A percentile compares a stretch with the other conserved stretches of the same genome.
Evolutionary conservation across 768 basidiomycete genomes (phyloP).

Genomic region (Cantharellus cinnabarinus): DNA sequence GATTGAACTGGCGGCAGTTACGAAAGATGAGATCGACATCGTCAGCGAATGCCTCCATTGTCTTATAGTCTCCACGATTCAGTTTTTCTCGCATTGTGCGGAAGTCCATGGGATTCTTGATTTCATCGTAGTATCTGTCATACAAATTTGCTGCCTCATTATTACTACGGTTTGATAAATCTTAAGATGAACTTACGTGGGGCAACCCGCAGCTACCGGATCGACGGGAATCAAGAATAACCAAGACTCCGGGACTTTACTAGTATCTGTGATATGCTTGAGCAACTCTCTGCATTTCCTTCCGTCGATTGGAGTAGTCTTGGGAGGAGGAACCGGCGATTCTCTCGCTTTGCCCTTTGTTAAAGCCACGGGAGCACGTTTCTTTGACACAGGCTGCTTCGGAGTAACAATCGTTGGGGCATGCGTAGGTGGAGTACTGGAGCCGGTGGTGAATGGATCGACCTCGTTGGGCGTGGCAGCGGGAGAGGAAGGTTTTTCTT

Average conservation of each 20-base stretch:
- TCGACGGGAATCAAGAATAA: conserved; percentile 76
- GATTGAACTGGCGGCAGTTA: conserved; percentile 90
- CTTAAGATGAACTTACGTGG: conserved; percentile 46
- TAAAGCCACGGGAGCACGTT: not conserved
- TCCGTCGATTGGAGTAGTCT: conserved; percentile 41
- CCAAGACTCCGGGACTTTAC: conserved; percentile 38
- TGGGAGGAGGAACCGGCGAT: conserved; percentile 12
- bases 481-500: not conserved
- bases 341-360: not conserved
- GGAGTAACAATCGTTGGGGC: not conserved
- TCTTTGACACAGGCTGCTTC: not conserved
- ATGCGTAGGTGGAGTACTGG: not conserved
- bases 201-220: conserved; percentile 63
- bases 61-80: conserved; percentile 41
- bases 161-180: not conserved
- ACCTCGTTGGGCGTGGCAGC: not conserved
- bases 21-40: conserved; percentile 68
- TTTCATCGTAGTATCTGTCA: conserved; percentile 75
- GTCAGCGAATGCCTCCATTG: conserved; percentile 61
- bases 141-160: not conserved
- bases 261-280: conserved; percentile 21
- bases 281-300: conserved; percentile 68
- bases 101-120: conserved; percentile 84
- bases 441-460: not conserved
- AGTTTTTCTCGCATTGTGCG: conserved; percentile 59